Conservation (phyloP, 495 filamentous ascomycete species). For the Aspergillus ellipticus region DNA sequence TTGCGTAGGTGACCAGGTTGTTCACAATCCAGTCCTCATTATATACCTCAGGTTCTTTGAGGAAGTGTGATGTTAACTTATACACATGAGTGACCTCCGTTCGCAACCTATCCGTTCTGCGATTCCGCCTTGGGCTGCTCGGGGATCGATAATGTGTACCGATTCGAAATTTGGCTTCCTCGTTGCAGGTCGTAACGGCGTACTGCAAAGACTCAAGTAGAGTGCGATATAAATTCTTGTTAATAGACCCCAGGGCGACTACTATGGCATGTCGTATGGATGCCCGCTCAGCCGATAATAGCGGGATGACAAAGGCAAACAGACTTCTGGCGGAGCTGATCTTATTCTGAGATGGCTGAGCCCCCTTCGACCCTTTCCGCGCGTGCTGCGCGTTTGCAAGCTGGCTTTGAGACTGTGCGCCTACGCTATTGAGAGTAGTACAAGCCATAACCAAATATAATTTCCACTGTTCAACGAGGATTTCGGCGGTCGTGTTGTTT, state of each 20-base stretch:
- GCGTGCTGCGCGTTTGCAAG: conserved; percentile 69
- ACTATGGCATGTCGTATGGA: conserved; percentile 89
- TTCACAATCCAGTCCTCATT: conserved; percentile 90
- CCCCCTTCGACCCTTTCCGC: conserved; percentile 76
- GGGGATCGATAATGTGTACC: conserved; percentile 69
- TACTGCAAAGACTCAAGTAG: conserved; percentile 86
- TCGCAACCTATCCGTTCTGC: conserved; percentile 77
- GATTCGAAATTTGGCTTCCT: conserved; percentile 83
- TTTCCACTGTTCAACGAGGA: conserved; percentile 96
- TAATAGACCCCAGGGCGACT: conserved; percentile 86
- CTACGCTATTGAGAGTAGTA: conserved; percentile 85
- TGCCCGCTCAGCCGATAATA: conserved; percentile 70
- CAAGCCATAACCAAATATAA: conserved; percentile 97
- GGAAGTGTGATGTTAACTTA: conserved; percentile 86
- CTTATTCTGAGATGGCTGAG: conserved; percentile 66
- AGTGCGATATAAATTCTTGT: conserved; percentile 90
- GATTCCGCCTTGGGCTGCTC: conserved; percentile 70
- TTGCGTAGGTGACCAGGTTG: conserved; percentile 85
- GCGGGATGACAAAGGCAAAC: conserved; percentile 85
- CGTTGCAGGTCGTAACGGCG: conserved; percentile 74
- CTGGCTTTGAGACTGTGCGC: conserved; percentile 58
- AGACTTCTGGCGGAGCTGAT: conserved; percentile 83
- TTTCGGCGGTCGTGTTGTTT: conserved; percentile 75
- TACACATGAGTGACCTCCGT: conserved; percentile 96
- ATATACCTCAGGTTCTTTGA: conserved; percentile 73